Percentiles rank a stretch among this genome's conserved stretches.
These are phyloP conservation scores for Suhomyces wounanorum DNA, from an alignment of 1,139 yeast species.

Conservation along the genomic window DNA sequence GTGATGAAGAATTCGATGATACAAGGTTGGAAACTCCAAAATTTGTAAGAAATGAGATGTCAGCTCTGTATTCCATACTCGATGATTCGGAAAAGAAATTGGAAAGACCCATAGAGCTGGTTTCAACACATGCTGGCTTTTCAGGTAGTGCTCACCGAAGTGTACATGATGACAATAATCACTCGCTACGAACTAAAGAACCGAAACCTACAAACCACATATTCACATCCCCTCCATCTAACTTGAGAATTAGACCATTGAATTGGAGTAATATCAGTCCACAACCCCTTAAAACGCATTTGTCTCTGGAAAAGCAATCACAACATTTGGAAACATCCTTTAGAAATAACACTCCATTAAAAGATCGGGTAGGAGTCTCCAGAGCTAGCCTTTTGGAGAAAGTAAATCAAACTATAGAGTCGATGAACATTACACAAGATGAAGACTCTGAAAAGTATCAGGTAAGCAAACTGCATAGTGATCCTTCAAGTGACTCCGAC, in stretches of 20 bases:
- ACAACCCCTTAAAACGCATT: neutral
- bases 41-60: slow-evolving; percentile 6
- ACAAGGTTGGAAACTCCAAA: slow-evolving; percentile 20
- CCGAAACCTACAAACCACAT: neutral
- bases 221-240: slow-evolving; percentile 15
- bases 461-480: too few relatives aligned
- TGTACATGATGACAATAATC: neutral
- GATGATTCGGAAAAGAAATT: neutral
- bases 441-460: neutral
- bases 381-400: slow-evolving; percentile 19
- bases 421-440: slow-evolving; percentile 13
- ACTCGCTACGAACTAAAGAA: neutral
- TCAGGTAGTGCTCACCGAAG: neutral
- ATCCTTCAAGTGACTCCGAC: slow-evolving; percentile 16
- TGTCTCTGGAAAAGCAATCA: neutral
- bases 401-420: slow-evolving; percentile 20
- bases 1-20: slow-evolving; percentile 23
- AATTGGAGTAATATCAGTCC: neutral
- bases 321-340: neutral
- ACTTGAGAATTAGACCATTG: slow-evolving; percentile 13
- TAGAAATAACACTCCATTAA: neutral
- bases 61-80: neutral
- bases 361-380: slow-evolving; percentile 6
- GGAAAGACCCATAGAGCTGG: neutral
- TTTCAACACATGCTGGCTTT: neutral